Base-by-base conservation (phyloP, 2,329 filamentous ascomycete species). In the Aspergillus sp. region DNA sequence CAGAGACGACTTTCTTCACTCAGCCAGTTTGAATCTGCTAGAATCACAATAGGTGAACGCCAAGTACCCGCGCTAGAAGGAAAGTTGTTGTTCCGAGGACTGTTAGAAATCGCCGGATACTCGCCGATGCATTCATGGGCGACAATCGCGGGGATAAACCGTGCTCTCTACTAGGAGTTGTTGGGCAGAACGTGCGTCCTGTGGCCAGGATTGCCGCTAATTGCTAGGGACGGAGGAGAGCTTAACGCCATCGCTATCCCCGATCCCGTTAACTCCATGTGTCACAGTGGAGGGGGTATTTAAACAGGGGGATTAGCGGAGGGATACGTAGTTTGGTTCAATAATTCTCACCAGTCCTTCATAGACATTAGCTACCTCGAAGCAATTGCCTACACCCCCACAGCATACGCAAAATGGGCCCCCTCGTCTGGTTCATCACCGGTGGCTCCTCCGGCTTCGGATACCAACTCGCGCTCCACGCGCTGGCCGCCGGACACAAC, bases 371-470 rank as follows among this genome's bases (percentile, higher is more conserved):
- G 22, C 22, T 22, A 22, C 3, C 22, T 22, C 3, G 22, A 22
- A 22, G 22, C 22, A 22, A 22, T 22, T 22, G 22, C 2, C 22
- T 22, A 22, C 22, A 22, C 22, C 22, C 22, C 3, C 22, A 22
- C 22, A 22, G 3, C 22, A 22, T 22, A 22, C 22, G 22, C 22
- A 24, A 24, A 24, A 54, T 54, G 52, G 22, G 18, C 16, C 52
- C 52, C 14, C 24, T 42, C 26, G 76, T 82, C 31, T 85, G 84
- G 82, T 79, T 86, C 71, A 80, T 85, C 66, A 80, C 79, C 11
- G 83, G 81, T 26, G 77, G 77, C 50, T 82, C 81, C 22, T 82
- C 78, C 18, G 83, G 84, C 54, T 81, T 85, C 59, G 84, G 84
- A 6, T 71, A 73, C 5, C 70, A 74, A 6, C 79, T 85, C 29